Conservation (phyloP, 495 filamentous ascomycete species). For the Hypoxylon trugodes region DNA sequence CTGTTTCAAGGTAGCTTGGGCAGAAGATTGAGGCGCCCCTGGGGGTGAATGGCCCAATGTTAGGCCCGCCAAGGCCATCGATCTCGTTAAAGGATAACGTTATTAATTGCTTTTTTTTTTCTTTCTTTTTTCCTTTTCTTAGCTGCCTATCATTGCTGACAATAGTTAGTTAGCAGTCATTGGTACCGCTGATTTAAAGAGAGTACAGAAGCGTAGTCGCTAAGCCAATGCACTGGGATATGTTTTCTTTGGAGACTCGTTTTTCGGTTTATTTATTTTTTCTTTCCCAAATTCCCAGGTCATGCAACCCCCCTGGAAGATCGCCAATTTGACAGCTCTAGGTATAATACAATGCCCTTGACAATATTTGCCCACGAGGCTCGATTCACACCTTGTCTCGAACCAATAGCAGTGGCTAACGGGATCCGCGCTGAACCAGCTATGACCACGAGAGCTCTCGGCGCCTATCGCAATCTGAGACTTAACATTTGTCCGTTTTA, state of each 20-base stretch:
- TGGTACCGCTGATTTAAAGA: conserved; percentile 15
- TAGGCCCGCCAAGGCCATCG: conserved; percentile 37
- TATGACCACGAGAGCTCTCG: conserved; percentile 22
- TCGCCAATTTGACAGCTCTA: conserved; percentile 42
- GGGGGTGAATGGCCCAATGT: conserved; percentile 25
- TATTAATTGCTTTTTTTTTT: conserved; percentile 39
- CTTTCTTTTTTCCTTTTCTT: conserved; percentile 5
- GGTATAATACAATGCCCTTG: conserved; percentile 46
- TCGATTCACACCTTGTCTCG: conserved; percentile 28
- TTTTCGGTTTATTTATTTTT: too few species aligned
- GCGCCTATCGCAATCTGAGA: conserved; percentile 40
- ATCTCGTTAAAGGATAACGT: conserved; percentile 25
- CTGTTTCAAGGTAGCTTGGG: not conserved
- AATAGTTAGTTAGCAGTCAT: conserved; percentile 5
- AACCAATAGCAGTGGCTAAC: conserved; percentile 25
- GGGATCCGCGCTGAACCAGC: conserved; percentile 33
- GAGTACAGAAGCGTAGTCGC: conserved; percentile 17
- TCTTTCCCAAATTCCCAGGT: conserved; percentile 40
- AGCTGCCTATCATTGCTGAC: conserved; percentile 28
- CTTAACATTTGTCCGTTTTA: conserved; percentile 24
- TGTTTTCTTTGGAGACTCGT: conserved; percentile 10
- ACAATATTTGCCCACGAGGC: conserved; percentile 43
- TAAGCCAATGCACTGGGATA: conserved; percentile 13
- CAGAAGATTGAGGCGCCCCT: conserved; percentile 15
- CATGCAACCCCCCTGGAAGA: conserved; percentile 35